phyloP scores from a whole-genome alignment of 2,329 filamentous ascomycete species.

The Grosmannia huntii region DNA sequence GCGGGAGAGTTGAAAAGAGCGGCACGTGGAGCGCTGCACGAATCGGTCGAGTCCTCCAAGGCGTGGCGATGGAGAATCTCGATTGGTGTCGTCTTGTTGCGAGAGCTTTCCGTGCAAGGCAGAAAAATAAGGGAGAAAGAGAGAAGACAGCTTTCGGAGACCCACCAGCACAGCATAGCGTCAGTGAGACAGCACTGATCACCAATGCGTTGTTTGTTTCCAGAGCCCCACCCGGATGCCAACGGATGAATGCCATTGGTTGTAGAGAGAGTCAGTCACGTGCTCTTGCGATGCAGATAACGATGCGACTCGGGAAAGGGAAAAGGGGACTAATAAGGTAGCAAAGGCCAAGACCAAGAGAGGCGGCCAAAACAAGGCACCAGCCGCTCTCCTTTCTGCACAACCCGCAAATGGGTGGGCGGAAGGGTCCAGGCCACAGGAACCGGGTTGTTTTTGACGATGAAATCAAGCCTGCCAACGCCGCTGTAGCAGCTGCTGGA shows the following conservation, averaged over 20 bases:
- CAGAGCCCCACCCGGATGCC: background rate
- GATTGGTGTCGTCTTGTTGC: background rate
- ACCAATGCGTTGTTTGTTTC: conserved; percentile 1
- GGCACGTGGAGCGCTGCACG: background rate
- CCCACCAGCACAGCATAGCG: background rate
- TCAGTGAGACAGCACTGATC: background rate
- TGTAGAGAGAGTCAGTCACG: background rate
- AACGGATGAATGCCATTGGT: background rate
- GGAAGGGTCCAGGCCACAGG: no score
- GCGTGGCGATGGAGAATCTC: background rate
- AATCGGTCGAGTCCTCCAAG: background rate
- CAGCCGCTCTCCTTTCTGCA: no score
- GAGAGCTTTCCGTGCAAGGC: background rate
- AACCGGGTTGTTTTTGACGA: no score
- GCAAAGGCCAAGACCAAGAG: background rate
- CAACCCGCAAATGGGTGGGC: no score
- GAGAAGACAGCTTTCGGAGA: background rate
- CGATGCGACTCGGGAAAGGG: background rate
- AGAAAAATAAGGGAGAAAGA: background rate
- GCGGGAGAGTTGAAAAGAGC: background rate
- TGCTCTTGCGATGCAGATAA: background rate
- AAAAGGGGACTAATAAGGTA: background rate
- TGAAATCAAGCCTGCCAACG: no score
- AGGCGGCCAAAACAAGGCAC: background rate
- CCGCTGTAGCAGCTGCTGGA: no score